Conservation (phyloP, 140 eudicot genomes). For the Cichorium intybus region DNA sequence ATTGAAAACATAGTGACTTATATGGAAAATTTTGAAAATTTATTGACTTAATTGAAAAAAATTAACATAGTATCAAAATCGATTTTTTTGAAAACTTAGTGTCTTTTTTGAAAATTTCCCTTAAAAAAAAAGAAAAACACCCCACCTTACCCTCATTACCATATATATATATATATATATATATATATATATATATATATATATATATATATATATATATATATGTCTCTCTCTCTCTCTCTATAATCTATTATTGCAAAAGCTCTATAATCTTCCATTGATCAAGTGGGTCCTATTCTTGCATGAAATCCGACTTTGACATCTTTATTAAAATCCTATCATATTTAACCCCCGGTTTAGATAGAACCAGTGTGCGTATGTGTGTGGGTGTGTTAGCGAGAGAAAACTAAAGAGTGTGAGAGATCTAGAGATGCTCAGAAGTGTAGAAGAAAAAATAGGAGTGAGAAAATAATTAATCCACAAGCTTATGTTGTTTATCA, state of each 20-base stretch:
- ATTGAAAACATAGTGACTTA: too few species aligned
- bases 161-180: too few species aligned
- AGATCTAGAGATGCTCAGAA: slow-evolving; percentile 5
- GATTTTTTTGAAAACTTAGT: too few species aligned
- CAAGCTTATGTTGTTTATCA: slow-evolving; percentile 38
- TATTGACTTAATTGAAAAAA: too few species aligned
- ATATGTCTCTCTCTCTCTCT: too few species aligned
- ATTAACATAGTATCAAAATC: too few species aligned
- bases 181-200: too few species aligned
- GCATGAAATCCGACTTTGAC: slow-evolving; percentile 28
- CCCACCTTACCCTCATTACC: too few species aligned
- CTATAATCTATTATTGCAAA: background rate
- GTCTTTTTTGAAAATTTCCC: too few species aligned
- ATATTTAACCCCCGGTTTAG: slow-evolving; percentile 20
- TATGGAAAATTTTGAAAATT: too few species aligned
- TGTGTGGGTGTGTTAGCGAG: background rate
- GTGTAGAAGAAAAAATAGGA: slow-evolving; percentile 5
- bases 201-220: too few species aligned
- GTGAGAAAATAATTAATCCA: background rate
- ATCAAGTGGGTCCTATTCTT: slow-evolving; percentile 27
- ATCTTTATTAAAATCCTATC: slow-evolving; percentile 30
- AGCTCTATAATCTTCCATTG: background rate
- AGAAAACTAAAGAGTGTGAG: background rate
- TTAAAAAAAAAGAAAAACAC: too few species aligned
- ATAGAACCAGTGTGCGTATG: background rate